Conservation (phyloP, 2,329 filamentous ascomycete genomes). For the Hypoxylon sp. region DNA sequence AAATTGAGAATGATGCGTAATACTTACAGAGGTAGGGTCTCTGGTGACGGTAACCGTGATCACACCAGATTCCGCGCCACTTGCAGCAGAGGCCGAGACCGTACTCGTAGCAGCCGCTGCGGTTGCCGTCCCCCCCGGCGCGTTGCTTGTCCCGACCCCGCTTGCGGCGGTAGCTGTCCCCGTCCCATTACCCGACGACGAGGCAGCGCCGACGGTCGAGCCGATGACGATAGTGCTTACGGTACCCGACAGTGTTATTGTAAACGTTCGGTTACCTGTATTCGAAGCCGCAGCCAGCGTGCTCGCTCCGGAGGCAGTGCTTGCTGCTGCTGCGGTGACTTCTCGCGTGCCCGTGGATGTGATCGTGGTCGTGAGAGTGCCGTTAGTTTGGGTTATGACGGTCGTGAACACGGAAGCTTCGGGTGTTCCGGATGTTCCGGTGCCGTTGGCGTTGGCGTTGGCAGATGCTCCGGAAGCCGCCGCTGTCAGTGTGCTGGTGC, state of each 20-base stretch:
- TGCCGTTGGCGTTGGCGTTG: too few relatives aligned
- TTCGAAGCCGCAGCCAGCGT: not conserved
- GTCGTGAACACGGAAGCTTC: too few relatives aligned
- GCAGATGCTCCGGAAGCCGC: not conserved
- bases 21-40: constrained; percentile 22
- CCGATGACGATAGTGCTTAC: constrained; percentile 11
- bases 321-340: not conserved
- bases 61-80: not conserved
- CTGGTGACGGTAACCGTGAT: constrained; percentile 26
- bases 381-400: too few relatives aligned
- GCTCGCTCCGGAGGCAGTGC: not conserved
- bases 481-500: not conserved
- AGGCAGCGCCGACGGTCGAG: constrained; percentile 4
- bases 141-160: not conserved
- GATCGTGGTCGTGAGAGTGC: constrained; percentile 9
- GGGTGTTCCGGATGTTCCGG: too few relatives aligned
- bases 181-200: not conserved
- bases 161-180: not conserved
- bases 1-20: not conserved
- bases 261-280: constrained; percentile 9
- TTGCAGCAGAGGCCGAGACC: not conserved
- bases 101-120: not conserved
- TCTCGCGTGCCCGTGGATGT: constrained; percentile 18
- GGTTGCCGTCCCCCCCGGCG: not conserved
- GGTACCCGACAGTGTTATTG: constrained; percentile 17